Conservation (phyloP, 169 alveolate species). For the Plasmodium chabaudi region DNA sequence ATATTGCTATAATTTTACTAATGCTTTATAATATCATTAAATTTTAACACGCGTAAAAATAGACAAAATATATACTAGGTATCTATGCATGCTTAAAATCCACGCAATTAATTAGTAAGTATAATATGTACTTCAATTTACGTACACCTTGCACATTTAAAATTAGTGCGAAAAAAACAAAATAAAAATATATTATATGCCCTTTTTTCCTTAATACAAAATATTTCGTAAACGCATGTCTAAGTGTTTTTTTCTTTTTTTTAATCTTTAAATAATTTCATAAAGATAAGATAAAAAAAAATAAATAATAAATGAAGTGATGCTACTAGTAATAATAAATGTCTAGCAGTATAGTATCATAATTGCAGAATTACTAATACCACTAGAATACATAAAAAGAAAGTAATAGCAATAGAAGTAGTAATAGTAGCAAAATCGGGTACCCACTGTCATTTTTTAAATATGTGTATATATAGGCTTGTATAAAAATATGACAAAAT, state of each 20-base stretch:
- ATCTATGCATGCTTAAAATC: conserved; percentile 3
- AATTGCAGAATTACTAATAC: too few species aligned
- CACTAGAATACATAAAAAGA: too few species aligned
- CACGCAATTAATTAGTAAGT: conserved; percentile 3
- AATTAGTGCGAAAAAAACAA: too few species aligned
- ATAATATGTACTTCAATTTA: background rate
- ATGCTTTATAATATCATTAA: too few species aligned
- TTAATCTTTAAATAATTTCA: background rate
- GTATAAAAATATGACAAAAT: conserved; percentile 49
- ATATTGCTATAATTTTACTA: too few species aligned
- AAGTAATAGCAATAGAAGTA: too few species aligned
- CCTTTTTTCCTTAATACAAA: background rate
- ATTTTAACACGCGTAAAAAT: conserved; percentile 1
- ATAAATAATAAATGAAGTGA: background rate
- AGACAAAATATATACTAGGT: conserved; percentile 14
- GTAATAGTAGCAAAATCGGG: too few species aligned
- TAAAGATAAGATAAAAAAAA: background rate
- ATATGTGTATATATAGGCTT: background rate
- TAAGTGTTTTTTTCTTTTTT: background rate
- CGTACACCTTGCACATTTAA: too few species aligned
- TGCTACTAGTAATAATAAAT: too few species aligned
- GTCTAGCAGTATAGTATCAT: too few species aligned
- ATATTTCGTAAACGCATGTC: background rate
- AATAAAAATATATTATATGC: too few species aligned
- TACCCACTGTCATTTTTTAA: background rate